Evolutionary conservation across 2,329 filamentous ascomycete species (phyloP), one percentile per base, ranked within the genome.

Genomic region (Aspergillus pseudonomiae): DNA sequence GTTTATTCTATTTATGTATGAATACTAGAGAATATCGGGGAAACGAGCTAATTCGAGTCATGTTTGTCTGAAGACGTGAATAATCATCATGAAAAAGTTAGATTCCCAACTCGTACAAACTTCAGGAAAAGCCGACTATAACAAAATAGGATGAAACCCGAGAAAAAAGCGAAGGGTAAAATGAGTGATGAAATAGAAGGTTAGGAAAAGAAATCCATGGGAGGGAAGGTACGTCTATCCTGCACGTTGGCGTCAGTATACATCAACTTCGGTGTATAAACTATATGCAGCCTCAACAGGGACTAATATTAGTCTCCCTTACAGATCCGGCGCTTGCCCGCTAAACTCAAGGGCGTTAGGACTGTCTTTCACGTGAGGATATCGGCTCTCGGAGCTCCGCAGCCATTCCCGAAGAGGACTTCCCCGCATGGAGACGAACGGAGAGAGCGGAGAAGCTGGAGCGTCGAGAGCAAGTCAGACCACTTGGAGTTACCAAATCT

Each of bases 311-410:
- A 10, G 6, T 4, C n/a, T 11, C 52, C 52, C 52, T 50, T 50
- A 50, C 46, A 16, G 46, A 50, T 50, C 7, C n/a, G 46, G 26
- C 11, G 7, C 16, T 28, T 50, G 46, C 7, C 14, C 12, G 11
- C 46, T 50, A 50, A 50, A 10, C 46, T 26, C 16, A 30, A 50
- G 46, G 0, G 1, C 26, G 46, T 50, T 50, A 50, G 45, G 45
- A 26, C 39, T 1, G 39, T n/a, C 11, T 26, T 26, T 48, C 26
- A 54, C 52, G 52, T 54, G 52, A 54, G n/a, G 4, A 81, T 77
- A 10, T 59, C 62, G 63, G 67, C 63, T 61, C 26, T 63, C 61
- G 45, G 53, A 57, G 50, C 62, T 63, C 68, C 63, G 63, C 50
- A 53, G 45, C 59, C 46, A 63, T 64, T 60, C 63, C 60, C 12